phyloP scores from a whole-genome alignment of 2,329 filamentous ascomycete genomes.

The Cercospora sp. region DNA sequence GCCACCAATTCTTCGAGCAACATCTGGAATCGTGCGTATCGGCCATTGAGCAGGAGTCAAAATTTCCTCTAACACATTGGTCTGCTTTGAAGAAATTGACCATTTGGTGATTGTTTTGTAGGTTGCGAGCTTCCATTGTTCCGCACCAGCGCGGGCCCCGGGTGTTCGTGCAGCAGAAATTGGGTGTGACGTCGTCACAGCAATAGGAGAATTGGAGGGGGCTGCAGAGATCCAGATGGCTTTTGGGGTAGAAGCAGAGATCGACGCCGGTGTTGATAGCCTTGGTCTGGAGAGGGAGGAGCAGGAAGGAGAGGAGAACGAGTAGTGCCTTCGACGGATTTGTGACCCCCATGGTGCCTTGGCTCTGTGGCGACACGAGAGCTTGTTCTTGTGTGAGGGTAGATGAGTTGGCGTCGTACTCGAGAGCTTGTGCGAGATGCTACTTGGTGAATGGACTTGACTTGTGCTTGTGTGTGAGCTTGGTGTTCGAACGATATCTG shows the following conservation, averaged over 20 bases:
- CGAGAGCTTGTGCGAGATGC: not conserved
- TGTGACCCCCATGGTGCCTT: not conserved
- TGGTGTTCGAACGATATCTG: not conserved
- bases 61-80: not conserved
- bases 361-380: not conserved
- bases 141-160: not conserved
- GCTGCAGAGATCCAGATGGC: not conserved
- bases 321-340: not conserved
- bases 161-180: not conserved
- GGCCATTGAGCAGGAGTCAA: not conserved
- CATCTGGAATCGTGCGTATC: not conserved
- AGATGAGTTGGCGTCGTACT: not conserved
- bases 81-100: not conserved
- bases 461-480: not conserved
- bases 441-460: not conserved
- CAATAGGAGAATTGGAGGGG: not conserved
- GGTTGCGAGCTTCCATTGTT: not conserved
- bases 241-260: not conserved
- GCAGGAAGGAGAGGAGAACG: not conserved
- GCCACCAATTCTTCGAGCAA: not conserved
- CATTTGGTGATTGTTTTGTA: not conserved
- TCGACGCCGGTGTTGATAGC: not conserved
- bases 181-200: not conserved
- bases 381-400: not conserved
- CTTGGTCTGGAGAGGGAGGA: not conserved